Evolutionary conservation across 2,329 filamentous ascomycete genomes (phyloP).

Genomic region (Cercospora citrullina): DNA sequence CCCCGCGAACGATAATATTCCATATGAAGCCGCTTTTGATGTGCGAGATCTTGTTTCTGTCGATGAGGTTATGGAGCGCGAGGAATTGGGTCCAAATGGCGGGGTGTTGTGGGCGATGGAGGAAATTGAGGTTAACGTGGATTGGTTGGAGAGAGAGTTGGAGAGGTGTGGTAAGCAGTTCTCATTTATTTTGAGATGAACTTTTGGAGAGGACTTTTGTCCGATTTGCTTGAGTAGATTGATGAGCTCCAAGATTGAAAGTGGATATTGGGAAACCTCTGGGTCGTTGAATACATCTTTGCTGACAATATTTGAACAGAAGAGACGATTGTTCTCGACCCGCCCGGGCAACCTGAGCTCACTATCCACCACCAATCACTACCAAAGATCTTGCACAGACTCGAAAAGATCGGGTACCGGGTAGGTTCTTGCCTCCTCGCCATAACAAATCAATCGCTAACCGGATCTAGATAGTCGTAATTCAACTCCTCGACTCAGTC

Average conservation of each 20-base stretch:
- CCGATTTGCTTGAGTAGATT: neutral
- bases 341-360: constrained; percentile 93
- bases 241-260: neutral
- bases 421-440: constrained; percentile 53
- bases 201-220: neutral
- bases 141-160: constrained; percentile 83
- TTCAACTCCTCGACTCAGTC: constrained; percentile 93
- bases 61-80: constrained; percentile 92
- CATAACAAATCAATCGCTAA: constrained; percentile 41
- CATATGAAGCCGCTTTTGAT: constrained; percentile 85
- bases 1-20: constrained; percentile 90
- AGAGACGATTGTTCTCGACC: constrained; percentile 94
- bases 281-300: neutral
- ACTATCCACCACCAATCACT: constrained; percentile 94
- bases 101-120: constrained; percentile 91
- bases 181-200: neutral
- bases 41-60: constrained; percentile 85
- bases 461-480: constrained; percentile 72
- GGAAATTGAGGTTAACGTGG: constrained; percentile 89
- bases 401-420: constrained; percentile 90
- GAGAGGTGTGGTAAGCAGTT: constrained; percentile 52
- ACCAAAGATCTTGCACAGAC: constrained; percentile 83
- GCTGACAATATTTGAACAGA: constrained; percentile 48
- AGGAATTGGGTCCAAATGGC: constrained; percentile 87
- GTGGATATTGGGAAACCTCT: neutral